Evolutionary conservation across 371 early-diverging fungal genomes (phyloP), one percentile per base, ranked within the genome.

Genomic region (Gilbertella persicaria): DNA sequence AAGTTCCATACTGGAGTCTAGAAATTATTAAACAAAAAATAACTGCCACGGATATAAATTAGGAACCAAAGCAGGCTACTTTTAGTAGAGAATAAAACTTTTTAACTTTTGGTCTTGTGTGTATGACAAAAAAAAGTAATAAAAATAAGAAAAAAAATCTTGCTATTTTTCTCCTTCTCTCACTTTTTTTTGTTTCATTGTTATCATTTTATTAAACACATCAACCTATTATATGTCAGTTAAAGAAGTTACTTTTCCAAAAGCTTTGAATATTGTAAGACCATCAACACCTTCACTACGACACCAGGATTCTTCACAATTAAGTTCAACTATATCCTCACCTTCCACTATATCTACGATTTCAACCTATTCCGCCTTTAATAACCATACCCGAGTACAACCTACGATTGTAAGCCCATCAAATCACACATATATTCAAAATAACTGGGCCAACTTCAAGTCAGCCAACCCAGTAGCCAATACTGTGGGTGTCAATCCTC

Each of bases 231-330:
- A 23, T 44, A 59, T 60, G 64, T 53, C 62, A 12, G 19, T 45
- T 9, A 64, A 59, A 60, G 55, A 64, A 64, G n/a, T 44, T 40
- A 37, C 50, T 12, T 50, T 56, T 36, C 62, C 66, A 55, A 69
- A 65, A 58, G 69, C 69, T 41, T 51, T 69, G 21, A 69, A 69
- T 49, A 69, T 69, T 33, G 46, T 69, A 30, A 41, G 66, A 16
- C 69, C 69, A 48, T 53, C 59, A 45, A 46, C 55, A 35, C 53
- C 53, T 25, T 51, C 55, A 46, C 40, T 55, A 21, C 30, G 33
- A 25, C 49, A 25, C 21, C 46, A 29, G 41, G 55, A 59, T 21
- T 49, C 55, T 20, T 66, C 61, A 19, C 51, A 62, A 16, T 65
- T 59, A 20, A 57, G 54, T 17, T 64, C 67, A 13, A 55, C 60